These are phyloP conservation scores for maize (Zea mays) DNA, from an alignment of 176 grass and related monocot genomes.

Conservation along the genomic window Zm-B73-REFERENCE-NAM-5.0 NC_050102.1:159777001-159777500, in stretches of 20 bases:
- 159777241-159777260: constrained; percentile 7
- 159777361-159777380: constrained; percentile 25
- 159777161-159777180: constrained; percentile 55
- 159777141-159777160: constrained; percentile 21
- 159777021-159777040: constrained; percentile 41
- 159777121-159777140: constrained; percentile 31
- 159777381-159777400: constrained; percentile 6
- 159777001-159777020: constrained; percentile 54
- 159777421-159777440: constrained; percentile 19
- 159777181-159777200: constrained; percentile 31
- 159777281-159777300: constrained; percentile 19
- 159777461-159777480: constrained; percentile 15
- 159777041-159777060: constrained; percentile 53
- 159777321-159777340: not conserved
- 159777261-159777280: constrained; percentile 18
- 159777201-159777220: constrained; percentile 14
- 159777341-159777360: constrained; percentile 8
- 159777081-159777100: constrained; percentile 48
- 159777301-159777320: constrained; percentile 25
- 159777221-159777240: not conserved
- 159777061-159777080: constrained; percentile 50
- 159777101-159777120: constrained; percentile 61
- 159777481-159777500: constrained; percentile 7
- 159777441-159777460: constrained; percentile 13
- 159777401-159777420: not conserved